Conservation (phyloP, 2,329 filamentous ascomycete genomes). For the Gliomastix tumulicola region DNA sequence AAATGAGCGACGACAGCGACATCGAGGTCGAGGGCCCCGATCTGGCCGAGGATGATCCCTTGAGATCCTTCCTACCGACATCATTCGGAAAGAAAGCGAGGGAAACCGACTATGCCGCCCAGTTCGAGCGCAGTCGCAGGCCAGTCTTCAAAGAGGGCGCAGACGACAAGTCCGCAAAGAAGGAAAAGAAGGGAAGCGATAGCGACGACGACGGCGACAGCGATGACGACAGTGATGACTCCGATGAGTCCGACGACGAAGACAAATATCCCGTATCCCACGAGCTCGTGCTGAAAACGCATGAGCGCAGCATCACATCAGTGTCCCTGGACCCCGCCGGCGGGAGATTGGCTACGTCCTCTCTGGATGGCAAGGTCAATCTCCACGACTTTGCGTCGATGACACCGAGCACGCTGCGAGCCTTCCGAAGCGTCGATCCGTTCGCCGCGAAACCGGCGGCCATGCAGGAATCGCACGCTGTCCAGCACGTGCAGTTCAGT, state of each 20-base stretch:
- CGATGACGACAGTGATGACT: constrained; percentile 46
- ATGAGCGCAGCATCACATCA: constrained; percentile 80
- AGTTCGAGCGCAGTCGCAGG: constrained; percentile 74
- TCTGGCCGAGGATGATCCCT: constrained; percentile 56
- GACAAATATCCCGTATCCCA: constrained; percentile 92
- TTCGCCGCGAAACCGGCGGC: constrained; percentile 68
- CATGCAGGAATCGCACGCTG: constrained; percentile 74
- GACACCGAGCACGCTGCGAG: constrained; percentile 88
- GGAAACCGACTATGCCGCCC: constrained; percentile 66
- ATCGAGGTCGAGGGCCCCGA: constrained; percentile 47
- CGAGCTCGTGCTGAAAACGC: constrained; percentile 86
- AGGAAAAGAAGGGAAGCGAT: constrained; percentile 21
- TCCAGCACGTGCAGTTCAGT: constrained; percentile 84
- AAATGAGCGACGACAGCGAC: constrained; percentile 59
- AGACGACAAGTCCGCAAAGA: too few species aligned
- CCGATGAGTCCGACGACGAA: constrained; percentile 61
- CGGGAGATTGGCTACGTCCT: constrained; percentile 79
- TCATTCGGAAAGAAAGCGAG: constrained; percentile 80
- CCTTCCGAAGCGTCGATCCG: constrained; percentile 89
- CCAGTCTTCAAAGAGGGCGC: constrained; percentile 8
- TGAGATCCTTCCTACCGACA: constrained; percentile 71
- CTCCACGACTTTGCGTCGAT: constrained; percentile 93
- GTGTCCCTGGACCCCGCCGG: constrained; percentile 81
- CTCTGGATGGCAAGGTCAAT: constrained; percentile 84
- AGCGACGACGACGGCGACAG: constrained; percentile 35